Evolutionary conservation across 2,329 filamentous ascomycete genomes (phyloP).

Genomic region (Aspergillus novoparasiticus): DNA sequence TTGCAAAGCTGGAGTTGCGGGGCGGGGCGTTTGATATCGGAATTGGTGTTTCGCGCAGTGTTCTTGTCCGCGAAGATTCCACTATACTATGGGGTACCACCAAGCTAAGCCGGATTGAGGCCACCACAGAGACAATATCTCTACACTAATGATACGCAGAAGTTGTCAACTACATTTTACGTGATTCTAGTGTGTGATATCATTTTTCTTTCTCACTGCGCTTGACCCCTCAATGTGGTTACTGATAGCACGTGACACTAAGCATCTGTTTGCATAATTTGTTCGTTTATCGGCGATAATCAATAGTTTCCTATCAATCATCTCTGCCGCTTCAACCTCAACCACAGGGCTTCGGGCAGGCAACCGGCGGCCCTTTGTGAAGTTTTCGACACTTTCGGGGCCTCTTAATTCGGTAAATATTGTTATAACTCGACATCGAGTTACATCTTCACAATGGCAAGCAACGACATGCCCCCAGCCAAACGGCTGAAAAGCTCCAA

Average conservation of each 20-base stretch:
- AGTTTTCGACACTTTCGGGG: not conserved
- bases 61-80: not conserved
- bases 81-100: not conserved
- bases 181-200: not conserved
- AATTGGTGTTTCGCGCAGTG: slow-evolving; percentile 9
- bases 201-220: not conserved
- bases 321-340: slow-evolving; percentile 6
- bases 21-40: slow-evolving; percentile 34
- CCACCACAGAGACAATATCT: not conserved
- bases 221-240: not conserved
- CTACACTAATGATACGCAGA: not conserved
- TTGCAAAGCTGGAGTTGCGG: slow-evolving; percentile 35
- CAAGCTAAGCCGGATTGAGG: not conserved
- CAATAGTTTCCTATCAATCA: not conserved
- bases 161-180: not conserved
- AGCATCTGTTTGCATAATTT: slow-evolving; percentile 35
- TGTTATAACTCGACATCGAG: not conserved
- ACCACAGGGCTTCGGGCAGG: slow-evolving; percentile 8
- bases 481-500: slow-evolving; percentile 43
- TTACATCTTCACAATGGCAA: slow-evolving; percentile 31
- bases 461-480: slow-evolving; percentile 40
- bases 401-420: not conserved
- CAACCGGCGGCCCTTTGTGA: slow-evolving; percentile 7
- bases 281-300: slow-evolving; percentile 15
- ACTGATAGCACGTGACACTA: slow-evolving; percentile 25